These are phyloP conservation scores for Rosa chinensis DNA, from an alignment of 306 rosid species.

Conservation along the genomic window DNA sequence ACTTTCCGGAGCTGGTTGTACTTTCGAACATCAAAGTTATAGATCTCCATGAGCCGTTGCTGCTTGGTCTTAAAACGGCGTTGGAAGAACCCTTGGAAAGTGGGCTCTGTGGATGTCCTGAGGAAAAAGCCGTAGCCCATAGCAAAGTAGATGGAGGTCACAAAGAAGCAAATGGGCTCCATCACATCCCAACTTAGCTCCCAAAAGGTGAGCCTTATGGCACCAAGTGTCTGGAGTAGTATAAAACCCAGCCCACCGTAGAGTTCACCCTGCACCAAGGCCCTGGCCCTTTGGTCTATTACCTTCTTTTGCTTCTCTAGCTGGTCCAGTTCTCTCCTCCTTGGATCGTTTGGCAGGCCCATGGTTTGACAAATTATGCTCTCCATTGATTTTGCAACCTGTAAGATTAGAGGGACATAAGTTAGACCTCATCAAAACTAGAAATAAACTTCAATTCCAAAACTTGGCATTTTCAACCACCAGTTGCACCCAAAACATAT, in stretches of 20 bases:
- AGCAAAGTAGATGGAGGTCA: conserved; percentile 49
- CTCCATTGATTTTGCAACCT: conserved; percentile 74
- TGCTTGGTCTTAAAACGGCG: conserved; percentile 59
- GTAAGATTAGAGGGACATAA: background rate
- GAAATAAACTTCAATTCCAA: background rate
- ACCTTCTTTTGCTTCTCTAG: conserved; percentile 54
- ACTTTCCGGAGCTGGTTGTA: conserved; percentile 49
- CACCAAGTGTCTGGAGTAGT: conserved; percentile 51
- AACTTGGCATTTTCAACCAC: background rate
- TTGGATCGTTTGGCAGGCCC: conserved; percentile 55
- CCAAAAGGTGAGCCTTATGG: conserved; percentile 91
- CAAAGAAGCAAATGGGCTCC: conserved; percentile 95
- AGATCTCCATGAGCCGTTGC: conserved; percentile 48
- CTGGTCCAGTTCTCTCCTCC: conserved; percentile 42
- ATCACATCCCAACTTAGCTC: conserved; percentile 95
- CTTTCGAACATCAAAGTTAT: conserved; percentile 45
- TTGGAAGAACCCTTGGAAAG: conserved; percentile 61
- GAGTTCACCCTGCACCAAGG: conserved; percentile 53
- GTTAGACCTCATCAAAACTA: background rate
- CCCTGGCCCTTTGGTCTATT: conserved; percentile 60
- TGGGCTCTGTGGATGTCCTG: conserved; percentile 66
- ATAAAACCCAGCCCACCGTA: conserved; percentile 63
- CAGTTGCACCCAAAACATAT: too few species aligned
- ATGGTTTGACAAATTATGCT: conserved; percentile 44
- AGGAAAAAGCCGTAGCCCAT: conserved; percentile 66